Evolutionary conservation across 495 filamentous ascomycete species (phyloP).

Genomic region (Bryoglossum gracile): DNA sequence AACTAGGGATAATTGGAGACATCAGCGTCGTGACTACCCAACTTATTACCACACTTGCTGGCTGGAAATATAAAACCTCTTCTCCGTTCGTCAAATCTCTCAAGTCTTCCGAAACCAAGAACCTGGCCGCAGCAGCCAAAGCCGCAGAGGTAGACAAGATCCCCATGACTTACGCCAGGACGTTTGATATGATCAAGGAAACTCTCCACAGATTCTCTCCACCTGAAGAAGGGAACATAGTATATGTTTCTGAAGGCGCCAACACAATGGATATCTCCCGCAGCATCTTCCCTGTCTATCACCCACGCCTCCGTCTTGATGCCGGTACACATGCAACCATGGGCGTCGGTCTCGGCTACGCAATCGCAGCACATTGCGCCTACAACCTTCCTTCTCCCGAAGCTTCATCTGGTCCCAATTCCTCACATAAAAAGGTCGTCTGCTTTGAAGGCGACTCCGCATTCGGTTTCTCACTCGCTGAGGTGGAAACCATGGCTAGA

Average conservation of each 20-base stretch:
- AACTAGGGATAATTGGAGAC: conserved; percentile 47
- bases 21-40: conserved; percentile 46
- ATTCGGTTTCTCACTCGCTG: conserved; percentile 56
- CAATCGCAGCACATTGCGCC: conserved; percentile 54
- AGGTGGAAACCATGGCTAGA: conserved; percentile 59
- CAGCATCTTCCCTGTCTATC: conserved; percentile 49
- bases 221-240: conserved; percentile 41
- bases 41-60: conserved; percentile 31
- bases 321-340: conserved; percentile 62
- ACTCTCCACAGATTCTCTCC: conserved; percentile 31
- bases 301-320: conserved; percentile 54
- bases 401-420: conserved; percentile 31
- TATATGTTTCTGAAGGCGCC: conserved; percentile 60
- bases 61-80: conserved; percentile 39
- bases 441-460: conserved; percentile 57
- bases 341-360: conserved; percentile 61
- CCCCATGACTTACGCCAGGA: conserved; percentile 48
- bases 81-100: conserved; percentile 30
- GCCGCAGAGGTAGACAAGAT: conserved; percentile 31
- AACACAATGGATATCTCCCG: conserved; percentile 65
- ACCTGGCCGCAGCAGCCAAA: conserved; percentile 37
- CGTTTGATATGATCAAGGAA: conserved; percentile 48
- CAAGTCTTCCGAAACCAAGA: conserved; percentile 30
- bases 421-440: conserved; percentile 46
- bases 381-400: conserved; percentile 41